Percentiles rank a stretch among this genome's conserved stretches.
Evolutionary conservation across 2,329 filamentous ascomycete genomes (phyloP).

Genomic region (Furcasterigmium sp.): DNA sequence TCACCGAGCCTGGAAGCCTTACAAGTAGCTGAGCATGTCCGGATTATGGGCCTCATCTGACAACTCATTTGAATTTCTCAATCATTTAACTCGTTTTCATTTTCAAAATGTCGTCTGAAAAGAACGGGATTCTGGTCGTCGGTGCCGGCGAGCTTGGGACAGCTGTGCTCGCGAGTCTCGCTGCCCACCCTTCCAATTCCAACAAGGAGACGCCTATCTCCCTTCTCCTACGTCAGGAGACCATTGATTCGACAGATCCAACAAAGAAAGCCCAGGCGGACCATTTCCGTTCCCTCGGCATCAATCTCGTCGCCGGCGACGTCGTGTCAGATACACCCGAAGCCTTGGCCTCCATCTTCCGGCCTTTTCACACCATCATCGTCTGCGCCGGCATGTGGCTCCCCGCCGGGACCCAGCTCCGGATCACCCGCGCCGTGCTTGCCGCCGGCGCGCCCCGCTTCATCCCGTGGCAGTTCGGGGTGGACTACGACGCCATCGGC

Average conservation of each 20-base stretch:
- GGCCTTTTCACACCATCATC: conserved; percentile 47
- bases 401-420: conserved; percentile 49
- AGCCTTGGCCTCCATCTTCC: conserved; percentile 37
- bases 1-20: too few relatives aligned
- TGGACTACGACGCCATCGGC: conserved; percentile 64
- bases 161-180: conserved; percentile 47
- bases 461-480: conserved; percentile 70
- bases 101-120: too few relatives aligned
- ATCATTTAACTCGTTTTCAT: too few relatives aligned
- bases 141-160: conserved; percentile 63
- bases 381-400: conserved; percentile 57
- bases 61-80: too few relatives aligned
- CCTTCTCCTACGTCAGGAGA: conserved; percentile 47
- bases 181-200: conserved; percentile 33
- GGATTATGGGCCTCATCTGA: too few relatives aligned
- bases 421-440: conserved; percentile 51
- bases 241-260: conserved; percentile 31
- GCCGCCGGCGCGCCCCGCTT: conserved; percentile 43
- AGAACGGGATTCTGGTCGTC: conserved; percentile 49
- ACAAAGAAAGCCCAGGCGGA: conserved; percentile 28
- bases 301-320: conserved; percentile 39
- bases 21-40: too few relatives aligned
- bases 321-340: conserved; percentile 26
- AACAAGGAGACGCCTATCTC: conserved; percentile 31
- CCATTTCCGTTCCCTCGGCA: conserved; percentile 27